Base-by-base conservation (phyloP, 2,329 filamentous ascomycete genomes). In the Salinomyces thailandicus region DNA sequence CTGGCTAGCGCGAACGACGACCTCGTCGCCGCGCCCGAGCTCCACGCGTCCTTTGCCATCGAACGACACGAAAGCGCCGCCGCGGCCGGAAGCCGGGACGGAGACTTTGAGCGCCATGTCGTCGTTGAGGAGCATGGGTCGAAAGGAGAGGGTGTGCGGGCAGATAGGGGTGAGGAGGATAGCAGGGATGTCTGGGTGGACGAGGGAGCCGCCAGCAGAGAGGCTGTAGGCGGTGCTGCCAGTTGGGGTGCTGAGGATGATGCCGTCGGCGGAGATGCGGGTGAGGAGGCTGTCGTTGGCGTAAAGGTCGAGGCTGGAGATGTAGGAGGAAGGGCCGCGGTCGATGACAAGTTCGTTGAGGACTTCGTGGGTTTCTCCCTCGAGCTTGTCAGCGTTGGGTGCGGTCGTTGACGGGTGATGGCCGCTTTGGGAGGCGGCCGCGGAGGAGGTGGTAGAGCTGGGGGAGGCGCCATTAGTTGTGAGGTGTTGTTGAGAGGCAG, bases 271-370 rank as follows among this genome's bases (percentile, higher is more conserved):
- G 63, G 94, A 87, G 32, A 98, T 84, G 35, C 95, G 85, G 12
- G 91, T 98, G 50, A 98, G 72, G 29, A 95, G 79, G 60, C 93
- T 85, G 55, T 93, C 83, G 57, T 98, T 91, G 45, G 87, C 91
- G 59, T 93, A 96, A 8, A 98, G 71, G 64, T 98, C 91, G 26
- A 98, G 72, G 62, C 94, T 93, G 29, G 89, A 96, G 41, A 98
- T 89, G 58, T 96, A 98, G 14, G 89, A 87, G 12, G 85, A 93
- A 53, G 91, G 91, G 45, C 91, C 91, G 42, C 91, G 84, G 64
- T 98, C 91, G 52, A 98, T 96, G 60, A 98, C 89, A 35, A 98
- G 78, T 65, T 98, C 91, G 62, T 98, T 98, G 46, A 98, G 77
- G 14, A 98, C 89, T 64, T 98, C 91, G 46, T 95, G 96, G 53